phyloP scores from a whole-genome alignment of 768 basidiomycete genomes.

The Mycena rosella region DNA sequence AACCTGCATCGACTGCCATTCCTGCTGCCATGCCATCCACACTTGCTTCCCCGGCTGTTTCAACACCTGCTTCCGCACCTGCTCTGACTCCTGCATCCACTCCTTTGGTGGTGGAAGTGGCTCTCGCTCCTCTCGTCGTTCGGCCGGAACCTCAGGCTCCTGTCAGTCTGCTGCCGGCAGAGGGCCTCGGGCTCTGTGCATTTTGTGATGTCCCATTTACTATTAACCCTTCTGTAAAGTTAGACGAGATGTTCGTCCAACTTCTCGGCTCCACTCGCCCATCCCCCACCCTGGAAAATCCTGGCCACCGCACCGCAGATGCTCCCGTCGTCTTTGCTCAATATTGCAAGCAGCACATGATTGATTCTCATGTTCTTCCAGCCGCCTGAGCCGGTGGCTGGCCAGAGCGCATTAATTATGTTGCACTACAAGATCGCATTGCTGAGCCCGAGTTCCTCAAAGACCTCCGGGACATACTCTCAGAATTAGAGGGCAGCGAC shows the following conservation, averaged over 20 bases:
- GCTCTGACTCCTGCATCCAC: too few species aligned
- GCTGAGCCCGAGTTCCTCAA: not conserved
- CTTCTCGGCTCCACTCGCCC: not conserved
- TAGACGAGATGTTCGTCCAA: not conserved
- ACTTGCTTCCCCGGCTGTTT: too few species aligned
- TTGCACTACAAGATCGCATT: not conserved
- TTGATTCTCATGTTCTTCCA: not conserved
- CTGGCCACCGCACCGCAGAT: not conserved
- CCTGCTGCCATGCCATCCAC: not conserved
- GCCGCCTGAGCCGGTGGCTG: not conserved
- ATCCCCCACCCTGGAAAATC: not conserved
- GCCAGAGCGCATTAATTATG: constrained; percentile 1
- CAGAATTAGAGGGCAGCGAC: not conserved
- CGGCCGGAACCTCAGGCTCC: too few species aligned
- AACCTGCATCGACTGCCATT: not conserved
- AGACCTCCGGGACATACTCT: not conserved
- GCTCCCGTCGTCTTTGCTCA: not conserved
- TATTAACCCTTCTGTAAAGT: not conserved
- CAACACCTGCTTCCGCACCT: too few species aligned
- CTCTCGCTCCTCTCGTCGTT: too few species aligned
- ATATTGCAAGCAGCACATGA: constrained; percentile 1
- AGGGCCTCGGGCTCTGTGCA: not conserved
- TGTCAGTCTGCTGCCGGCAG: too few species aligned
- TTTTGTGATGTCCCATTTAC: not conserved
- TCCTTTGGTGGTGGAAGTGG: too few species aligned